phyloP scores from a whole-genome alignment of 1,284 basidiomycete genomes.

The Sanghuangporus weigelae region DNA sequence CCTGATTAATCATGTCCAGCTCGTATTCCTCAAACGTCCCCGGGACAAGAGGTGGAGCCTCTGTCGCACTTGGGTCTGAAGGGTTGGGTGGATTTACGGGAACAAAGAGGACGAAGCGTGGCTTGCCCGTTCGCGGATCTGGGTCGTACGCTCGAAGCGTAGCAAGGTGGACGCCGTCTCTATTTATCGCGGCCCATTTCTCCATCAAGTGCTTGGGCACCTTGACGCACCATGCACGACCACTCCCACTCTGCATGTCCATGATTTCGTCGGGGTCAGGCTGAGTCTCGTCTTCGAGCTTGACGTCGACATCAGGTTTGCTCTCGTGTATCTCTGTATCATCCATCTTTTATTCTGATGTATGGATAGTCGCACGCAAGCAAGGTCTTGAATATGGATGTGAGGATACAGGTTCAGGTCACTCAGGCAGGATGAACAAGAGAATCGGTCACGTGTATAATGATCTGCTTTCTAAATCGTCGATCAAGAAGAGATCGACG shows the following conservation, averaged over 20 bases:
- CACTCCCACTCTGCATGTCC: slow-evolving; percentile 65
- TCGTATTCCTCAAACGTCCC: slow-evolving; percentile 56
- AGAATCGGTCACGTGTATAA: too few species aligned
- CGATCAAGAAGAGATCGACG: too few species aligned
- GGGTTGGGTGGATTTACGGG: slow-evolving; percentile 42
- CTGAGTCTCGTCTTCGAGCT: slow-evolving; percentile 52
- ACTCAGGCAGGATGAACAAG: too few species aligned
- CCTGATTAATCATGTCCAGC: slow-evolving; percentile 70
- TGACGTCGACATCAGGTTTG: slow-evolving; percentile 47
- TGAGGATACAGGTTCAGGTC: background rate
- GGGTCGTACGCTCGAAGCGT: slow-evolving; percentile 68
- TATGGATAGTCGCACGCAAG: background rate
- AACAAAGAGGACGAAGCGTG: slow-evolving; percentile 62
- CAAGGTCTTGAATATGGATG: background rate
- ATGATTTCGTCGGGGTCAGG: slow-evolving; percentile 75
- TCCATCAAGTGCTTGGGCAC: slow-evolving; percentile 69
- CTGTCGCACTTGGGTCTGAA: slow-evolving; percentile 18
- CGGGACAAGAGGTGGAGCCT: slow-evolving; percentile 29
- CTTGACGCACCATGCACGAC: slow-evolving; percentile 77
- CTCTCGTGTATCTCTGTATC: slow-evolving; percentile 49
- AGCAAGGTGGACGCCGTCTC: slow-evolving; percentile 63
- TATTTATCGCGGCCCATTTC: slow-evolving; percentile 57
- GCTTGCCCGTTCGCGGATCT: slow-evolving; percentile 36
- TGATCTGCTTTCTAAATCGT: too few species aligned
- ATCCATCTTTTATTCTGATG: slow-evolving; percentile 32